A percentile compares a stretch with the other conserved stretches of the same genome.
Evolutionary conservation across 78 protist species (phyloP).

Genomic region (Carpediemonas membranifera): DNA sequence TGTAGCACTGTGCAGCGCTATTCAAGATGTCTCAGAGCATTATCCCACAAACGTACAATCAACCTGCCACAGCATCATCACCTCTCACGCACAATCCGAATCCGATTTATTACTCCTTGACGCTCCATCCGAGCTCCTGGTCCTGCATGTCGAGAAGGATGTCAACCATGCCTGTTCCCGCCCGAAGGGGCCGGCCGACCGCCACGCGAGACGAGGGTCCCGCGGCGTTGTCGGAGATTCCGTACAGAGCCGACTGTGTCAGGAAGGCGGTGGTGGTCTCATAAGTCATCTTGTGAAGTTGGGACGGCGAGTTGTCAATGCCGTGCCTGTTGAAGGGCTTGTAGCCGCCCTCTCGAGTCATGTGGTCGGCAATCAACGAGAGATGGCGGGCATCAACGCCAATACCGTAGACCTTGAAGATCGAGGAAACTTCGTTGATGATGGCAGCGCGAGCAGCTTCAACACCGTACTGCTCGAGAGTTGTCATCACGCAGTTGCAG

Average conservation of each 20-base stretch:
- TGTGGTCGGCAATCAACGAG: slow-evolving; percentile 79
- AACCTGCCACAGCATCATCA: no score
- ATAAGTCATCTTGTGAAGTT: slow-evolving; percentile 57
- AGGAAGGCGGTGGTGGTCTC: slow-evolving; percentile 64
- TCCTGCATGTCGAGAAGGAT: no score
- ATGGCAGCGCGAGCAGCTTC: slow-evolving; percentile 75
- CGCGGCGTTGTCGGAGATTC: not conserved
- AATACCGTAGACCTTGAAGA: slow-evolving; percentile 87
- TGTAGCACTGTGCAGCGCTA: no score
- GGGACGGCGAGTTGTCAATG: slow-evolving; percentile 33
- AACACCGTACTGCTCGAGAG: slow-evolving; percentile 53
- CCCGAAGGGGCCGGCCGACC: slow-evolving; percentile 1
- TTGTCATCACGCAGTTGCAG: slow-evolving; percentile 47
- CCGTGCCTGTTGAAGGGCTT: slow-evolving; percentile 49
- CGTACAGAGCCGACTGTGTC: slow-evolving; percentile 17
- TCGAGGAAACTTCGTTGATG: slow-evolving; percentile 58
- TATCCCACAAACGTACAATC: no score
- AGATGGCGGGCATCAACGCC: slow-evolving; percentile 84
- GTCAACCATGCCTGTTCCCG: slow-evolving; percentile 29
- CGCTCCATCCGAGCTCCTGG: no score
- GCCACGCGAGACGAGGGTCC: slow-evolving; percentile 11
- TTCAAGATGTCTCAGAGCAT: no score
- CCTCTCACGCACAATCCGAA: no score
- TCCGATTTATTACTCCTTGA: no score
- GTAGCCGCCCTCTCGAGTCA: slow-evolving; percentile 53